Evolutionary conservation across 768 basidiomycete species (phyloP).

Genomic region (Xerocomellus intermedius): DNA sequence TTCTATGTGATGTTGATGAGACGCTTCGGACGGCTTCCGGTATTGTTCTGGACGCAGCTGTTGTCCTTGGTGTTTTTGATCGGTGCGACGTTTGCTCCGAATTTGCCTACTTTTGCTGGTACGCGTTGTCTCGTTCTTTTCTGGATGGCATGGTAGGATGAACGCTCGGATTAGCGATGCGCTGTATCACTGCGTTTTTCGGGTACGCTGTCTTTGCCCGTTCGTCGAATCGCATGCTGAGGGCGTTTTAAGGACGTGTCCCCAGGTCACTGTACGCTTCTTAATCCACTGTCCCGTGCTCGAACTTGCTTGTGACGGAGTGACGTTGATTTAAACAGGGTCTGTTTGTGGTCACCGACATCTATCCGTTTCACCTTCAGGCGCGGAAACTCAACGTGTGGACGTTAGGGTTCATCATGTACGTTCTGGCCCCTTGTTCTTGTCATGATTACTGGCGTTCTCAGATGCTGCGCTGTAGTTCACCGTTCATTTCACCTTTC

Average conservation of each 20-base stretch:
- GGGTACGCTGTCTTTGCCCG: conserved; percentile 18
- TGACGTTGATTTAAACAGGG: conserved; percentile 28
- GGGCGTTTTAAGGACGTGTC: conserved; percentile 40
- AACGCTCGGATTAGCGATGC: conserved; percentile 23
- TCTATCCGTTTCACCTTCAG: conserved; percentile 55
- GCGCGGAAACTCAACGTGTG: conserved; percentile 51
- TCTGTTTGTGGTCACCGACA: conserved; percentile 46
- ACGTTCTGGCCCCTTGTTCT: conserved; percentile 43
- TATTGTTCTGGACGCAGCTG: conserved; percentile 36
- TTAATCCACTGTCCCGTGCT: background rate
- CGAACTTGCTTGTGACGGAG: background rate
- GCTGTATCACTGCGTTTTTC: conserved; percentile 33
- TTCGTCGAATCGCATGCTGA: background rate
- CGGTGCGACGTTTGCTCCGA: conserved; percentile 51
- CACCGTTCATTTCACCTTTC: conserved; percentile 32
- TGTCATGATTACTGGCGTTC: conserved; percentile 20
- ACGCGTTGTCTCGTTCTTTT: background rate
- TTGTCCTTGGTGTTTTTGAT: conserved; percentile 47
- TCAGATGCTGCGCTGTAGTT: conserved; percentile 28
- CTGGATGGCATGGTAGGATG: background rate
- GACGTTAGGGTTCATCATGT: conserved; percentile 51
- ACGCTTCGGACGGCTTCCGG: conserved; percentile 30
- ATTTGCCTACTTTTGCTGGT: conserved; percentile 48
- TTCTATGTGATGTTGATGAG: conserved; percentile 32
- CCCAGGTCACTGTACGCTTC: conserved; percentile 44